phyloP scores from a whole-genome alignment of 202 grass and related monocot species.

The Schoenoplectus triqueter region DNA sequence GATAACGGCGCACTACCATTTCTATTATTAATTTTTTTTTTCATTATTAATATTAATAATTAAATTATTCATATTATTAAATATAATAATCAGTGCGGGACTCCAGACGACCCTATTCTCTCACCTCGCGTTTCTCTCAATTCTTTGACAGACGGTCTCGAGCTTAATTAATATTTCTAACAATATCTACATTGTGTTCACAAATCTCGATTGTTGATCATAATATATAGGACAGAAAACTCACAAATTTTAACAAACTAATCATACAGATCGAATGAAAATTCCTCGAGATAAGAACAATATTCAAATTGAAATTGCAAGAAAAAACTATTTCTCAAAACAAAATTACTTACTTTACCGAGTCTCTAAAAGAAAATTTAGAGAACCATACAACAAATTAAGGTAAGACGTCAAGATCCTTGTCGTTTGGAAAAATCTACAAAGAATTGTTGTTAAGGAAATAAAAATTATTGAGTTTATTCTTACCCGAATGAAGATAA shows the following conservation, averaged over 20 bases:
- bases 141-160: background rate
- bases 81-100: no score
- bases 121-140: no score
- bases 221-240: background rate
- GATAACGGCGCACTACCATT: no score
- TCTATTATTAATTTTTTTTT: no score
- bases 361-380: background rate
- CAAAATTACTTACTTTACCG: background rate
- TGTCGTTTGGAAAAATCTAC: background rate
- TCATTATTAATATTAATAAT: no score
- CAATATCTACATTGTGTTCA: background rate
- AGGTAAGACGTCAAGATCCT: background rate
- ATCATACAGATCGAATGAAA: background rate
- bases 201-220: background rate
- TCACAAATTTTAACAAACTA: background rate
- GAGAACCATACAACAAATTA: background rate
- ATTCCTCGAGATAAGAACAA: background rate
- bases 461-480: conserved; percentile 9
- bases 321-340: background rate
- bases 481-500: conserved; percentile 21
- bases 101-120: no score
- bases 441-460: background rate
- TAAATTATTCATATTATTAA: no score
- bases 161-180: background rate
- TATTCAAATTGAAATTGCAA: background rate